phyloP scores from a whole-genome alignment of 371 early-diverging fungal genomes.

The Mycotypha africana region DNA sequence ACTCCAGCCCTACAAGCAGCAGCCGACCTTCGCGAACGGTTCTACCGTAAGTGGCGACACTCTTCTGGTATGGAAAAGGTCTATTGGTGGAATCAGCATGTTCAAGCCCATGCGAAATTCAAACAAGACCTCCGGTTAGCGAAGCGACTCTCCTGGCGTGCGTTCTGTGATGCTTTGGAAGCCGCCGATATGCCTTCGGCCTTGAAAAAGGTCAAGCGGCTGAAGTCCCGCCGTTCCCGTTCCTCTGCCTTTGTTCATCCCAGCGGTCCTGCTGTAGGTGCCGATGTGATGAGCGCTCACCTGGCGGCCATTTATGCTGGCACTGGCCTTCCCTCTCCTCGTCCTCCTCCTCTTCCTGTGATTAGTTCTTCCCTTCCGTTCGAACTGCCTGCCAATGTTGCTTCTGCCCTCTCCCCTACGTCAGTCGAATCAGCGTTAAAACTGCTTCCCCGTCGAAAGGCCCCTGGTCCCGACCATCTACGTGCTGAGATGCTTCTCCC shows the following conservation, averaged over 20 bases:
- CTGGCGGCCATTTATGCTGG: slow-evolving; percentile 8
- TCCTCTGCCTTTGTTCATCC: slow-evolving; percentile 7
- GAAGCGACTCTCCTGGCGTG: slow-evolving; percentile 1
- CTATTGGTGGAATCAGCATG: background rate
- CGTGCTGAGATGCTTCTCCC: background rate
- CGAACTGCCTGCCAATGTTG: background rate
- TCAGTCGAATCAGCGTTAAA: background rate
- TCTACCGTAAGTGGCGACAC: slow-evolving; percentile 6
- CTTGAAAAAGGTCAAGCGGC: background rate
- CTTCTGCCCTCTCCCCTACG: background rate
- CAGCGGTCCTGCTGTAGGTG: slow-evolving; percentile 10
- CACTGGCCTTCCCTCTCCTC: background rate
- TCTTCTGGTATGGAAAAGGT: slow-evolving; percentile 3
- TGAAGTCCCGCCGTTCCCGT: background rate
- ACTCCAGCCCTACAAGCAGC: slow-evolving; percentile 1
- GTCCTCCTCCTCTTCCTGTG: background rate
- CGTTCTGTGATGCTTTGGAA: slow-evolving; percentile 2
- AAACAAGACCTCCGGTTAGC: background rate
- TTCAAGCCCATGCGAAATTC: background rate
- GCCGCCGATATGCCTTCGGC: background rate
- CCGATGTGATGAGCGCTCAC: slow-evolving; percentile 7
- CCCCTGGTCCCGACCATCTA: slow-evolving; percentile 9
- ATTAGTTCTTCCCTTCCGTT: background rate
- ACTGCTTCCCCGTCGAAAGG: slow-evolving; percentile 3
- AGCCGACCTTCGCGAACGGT: background rate